Evolutionary conservation across 2,329 filamentous ascomycete genomes (phyloP), one percentile per base, ranked within the genome.

Genomic region (Pseudogymnoascus sp.): DNA sequence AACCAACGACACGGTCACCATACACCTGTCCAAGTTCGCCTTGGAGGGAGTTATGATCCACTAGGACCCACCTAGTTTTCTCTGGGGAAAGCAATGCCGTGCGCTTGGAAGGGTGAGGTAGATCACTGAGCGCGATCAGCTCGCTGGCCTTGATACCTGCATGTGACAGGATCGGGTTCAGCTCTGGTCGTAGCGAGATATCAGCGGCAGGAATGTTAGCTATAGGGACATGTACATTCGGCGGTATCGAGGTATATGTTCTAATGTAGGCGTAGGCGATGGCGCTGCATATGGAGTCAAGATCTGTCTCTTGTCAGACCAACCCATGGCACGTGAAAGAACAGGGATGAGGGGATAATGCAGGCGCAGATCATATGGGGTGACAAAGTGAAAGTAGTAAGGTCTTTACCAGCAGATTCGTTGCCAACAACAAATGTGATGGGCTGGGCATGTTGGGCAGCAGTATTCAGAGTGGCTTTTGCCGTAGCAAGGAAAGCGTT

Each of bases 241-340:
- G 74, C 73, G 63, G 62, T 17, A 64, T 66, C 10, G 65, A 74
- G 69, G 70, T 74, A 71, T 86, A 82, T 35, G 85, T 88, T 67
- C 85, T 84, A 38, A 93, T 78, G 74, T 93, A 95, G 63, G 90
- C 88, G 65, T 88, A 85, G 26, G 93, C 75, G 17, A 95, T 76
- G 26, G 90, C 84, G 29, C 85, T 88, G 74, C 88, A 90, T 68
- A 95, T 82, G 1, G 90, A 93, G 76, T 95, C 90, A 62, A 95
- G 86, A 69, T 95, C 90, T 89, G 62, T 17, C 38, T 17, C 11
- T 38, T 35, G 38, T 61, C 60, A 65, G 40, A 44, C 17, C 29
- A 53, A 33, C 21, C 29, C 42, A 23, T 33, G 15, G 42, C 37
- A 53, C 42, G 59, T 60, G 59, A 60, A 44, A 60, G 38, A n/a